These are phyloP conservation scores for Pharnaceum exiguum DNA, from an alignment of 148 eudicot genomes.

Conservation along the genomic window DNA sequence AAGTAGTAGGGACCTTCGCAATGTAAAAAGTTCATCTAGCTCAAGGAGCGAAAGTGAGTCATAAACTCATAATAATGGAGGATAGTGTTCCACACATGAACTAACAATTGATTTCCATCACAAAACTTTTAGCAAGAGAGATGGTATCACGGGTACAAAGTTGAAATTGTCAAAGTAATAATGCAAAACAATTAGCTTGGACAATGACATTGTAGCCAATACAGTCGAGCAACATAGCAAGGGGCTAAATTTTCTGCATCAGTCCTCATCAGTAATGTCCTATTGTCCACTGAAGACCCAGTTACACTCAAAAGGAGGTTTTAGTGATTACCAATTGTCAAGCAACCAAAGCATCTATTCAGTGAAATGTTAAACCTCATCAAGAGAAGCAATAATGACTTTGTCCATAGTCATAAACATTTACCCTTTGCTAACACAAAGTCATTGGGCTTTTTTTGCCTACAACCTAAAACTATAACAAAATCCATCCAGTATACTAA, in stretches of 20 bases:
- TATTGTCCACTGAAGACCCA: constrained; percentile 5
- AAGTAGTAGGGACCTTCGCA: not conserved
- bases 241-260: constrained; percentile 3
- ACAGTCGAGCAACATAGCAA: not conserved
- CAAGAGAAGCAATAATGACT: not conserved
- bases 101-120: not conserved
- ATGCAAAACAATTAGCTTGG: not conserved
- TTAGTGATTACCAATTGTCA: constrained; percentile 9
- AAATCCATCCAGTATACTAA: not conserved
- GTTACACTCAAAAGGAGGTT: not conserved
- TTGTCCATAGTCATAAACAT: not conserved
- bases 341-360: not conserved
- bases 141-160: no score
- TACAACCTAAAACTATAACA: not conserved
- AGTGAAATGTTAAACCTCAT: not conserved
- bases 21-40: not conserved
- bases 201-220: not conserved
- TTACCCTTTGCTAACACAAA: not conserved
- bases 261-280: constrained; percentile 11
- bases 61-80: constrained; percentile 3
- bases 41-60: not conserved
- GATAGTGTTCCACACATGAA: not conserved
- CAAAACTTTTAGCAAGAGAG: not conserved
- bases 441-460: not conserved
- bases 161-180: not conserved